Conservation (phyloP, 2,329 filamentous ascomycete species). For the Sporothrix schenckii region DNA sequence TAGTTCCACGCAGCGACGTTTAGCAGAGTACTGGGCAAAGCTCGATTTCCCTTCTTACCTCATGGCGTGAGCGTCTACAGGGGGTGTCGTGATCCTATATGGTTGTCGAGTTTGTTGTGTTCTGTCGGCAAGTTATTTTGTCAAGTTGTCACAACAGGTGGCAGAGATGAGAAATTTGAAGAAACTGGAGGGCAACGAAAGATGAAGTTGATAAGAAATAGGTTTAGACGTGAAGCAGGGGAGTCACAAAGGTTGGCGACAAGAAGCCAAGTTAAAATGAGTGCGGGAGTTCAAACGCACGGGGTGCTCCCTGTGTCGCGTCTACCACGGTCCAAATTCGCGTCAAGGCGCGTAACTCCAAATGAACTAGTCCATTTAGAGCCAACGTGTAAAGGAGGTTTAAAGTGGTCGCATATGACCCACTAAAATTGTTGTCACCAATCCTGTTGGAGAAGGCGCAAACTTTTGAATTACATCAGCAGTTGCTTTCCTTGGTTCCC, state of each 20-base stretch:
- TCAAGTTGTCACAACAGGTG: background rate
- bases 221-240: background rate
- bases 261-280: conserved; percentile 27
- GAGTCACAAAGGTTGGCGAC: conserved; percentile 4
- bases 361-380: conserved; percentile 45
- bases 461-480: conserved; percentile 11
- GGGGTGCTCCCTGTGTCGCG: conserved; percentile 23
- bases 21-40: background rate
- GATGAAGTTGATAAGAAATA: background rate
- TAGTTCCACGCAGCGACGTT: background rate
- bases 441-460: background rate
- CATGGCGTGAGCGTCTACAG: conserved; percentile 33
- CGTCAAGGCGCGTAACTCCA: conserved; percentile 43
- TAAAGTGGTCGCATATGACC: conserved; percentile 23
- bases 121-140: background rate
- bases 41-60: conserved; percentile 35
- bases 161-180: background rate
- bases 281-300: conserved; percentile 9
- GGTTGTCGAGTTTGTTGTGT: background rate
- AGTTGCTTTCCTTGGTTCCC: too few species aligned
- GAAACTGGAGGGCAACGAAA: conserved; percentile 5
- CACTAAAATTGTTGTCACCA: background rate
- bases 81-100: background rate
- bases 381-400: conserved; percentile 36
- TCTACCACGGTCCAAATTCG: conserved; percentile 31